Evolutionary conservation across 2,329 filamentous ascomycete genomes (phyloP), one percentile per base, ranked within the genome.

Genomic region (Nemania sp.): DNA sequence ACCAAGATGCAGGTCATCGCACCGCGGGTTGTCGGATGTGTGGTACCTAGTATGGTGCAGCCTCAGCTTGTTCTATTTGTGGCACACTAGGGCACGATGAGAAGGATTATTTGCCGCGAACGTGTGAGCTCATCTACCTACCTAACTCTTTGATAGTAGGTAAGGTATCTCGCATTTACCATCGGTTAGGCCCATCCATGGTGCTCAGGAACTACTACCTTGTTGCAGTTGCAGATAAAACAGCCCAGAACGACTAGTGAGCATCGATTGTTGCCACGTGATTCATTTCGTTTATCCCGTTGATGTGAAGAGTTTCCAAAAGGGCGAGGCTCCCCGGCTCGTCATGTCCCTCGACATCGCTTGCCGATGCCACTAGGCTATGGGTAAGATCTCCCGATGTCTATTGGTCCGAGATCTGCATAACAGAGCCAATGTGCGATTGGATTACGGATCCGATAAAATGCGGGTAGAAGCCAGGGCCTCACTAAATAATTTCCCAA

Each of bases 401-500:
- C 29, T 54, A 21, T 3, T 64, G 63, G 59, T 60, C 62, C 65
- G 61, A 65, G 68, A 72, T 71, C 69, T 68, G 63, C 69, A 65
- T 69, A 64, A 62, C 59, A 67, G 69, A 67, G 69, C 42, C 50
- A 70, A 73, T 59, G 66, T 78, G 77, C 76, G 71, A 66, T 64
- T 65, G 62, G 53, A 59, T 66, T 62, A 63, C 61, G 60, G 73
- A 66, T 68, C 69, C 69, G 65, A 68, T 68, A 39, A 64, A 54
- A 62, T 62, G 65, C 71, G 71, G 73, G 70, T 67, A 74, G 75
- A 75, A 67, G 72, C 60, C 65, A 62, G 57, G 69, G 71, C 70
- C 71, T 73, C 70, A 72, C 73, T 72, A 67, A 72, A 71, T 71
- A 78, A 79, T 79, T 79, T 80, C 78, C 79, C 75, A 78, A 79